These are phyloP conservation scores for Colletotrichum horii DNA, from an alignment of 2,329 filamentous ascomycete species.

Conservation along the genomic window DNA sequence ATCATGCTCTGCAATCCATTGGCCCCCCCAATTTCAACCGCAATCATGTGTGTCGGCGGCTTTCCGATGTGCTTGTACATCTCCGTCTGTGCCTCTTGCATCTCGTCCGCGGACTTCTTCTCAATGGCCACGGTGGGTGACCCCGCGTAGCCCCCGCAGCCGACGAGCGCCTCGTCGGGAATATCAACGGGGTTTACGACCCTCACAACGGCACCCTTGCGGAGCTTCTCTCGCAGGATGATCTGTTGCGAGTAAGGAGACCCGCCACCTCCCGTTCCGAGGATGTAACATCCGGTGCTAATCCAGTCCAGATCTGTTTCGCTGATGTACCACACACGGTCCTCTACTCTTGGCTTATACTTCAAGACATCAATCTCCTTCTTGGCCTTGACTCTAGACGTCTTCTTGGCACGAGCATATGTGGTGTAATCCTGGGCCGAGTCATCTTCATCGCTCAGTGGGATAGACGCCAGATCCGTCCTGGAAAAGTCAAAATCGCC, in stretches of 20 bases:
- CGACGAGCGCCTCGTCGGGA: slow-evolving; percentile 54
- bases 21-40: slow-evolving; percentile 68
- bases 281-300: slow-evolving; percentile 63
- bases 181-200: slow-evolving; percentile 58
- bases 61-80: slow-evolving; percentile 56
- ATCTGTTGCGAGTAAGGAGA: slow-evolving; percentile 58
- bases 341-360: slow-evolving; percentile 55
- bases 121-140: slow-evolving; percentile 67
- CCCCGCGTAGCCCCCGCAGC: slow-evolving; percentile 62
- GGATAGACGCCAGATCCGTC: slow-evolving; percentile 26
- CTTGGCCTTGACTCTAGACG: slow-evolving; percentile 14
- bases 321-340: slow-evolving; percentile 61
- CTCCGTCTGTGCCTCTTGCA: slow-evolving; percentile 54
- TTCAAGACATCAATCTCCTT: slow-evolving; percentile 36
- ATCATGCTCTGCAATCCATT: slow-evolving; percentile 67
- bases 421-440: neutral
- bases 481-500: slow-evolving; percentile 59
- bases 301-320: slow-evolving; percentile 65
- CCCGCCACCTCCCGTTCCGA: slow-evolving; percentile 66
- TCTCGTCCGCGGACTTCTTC: slow-evolving; percentile 62
- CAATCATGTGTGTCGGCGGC: slow-evolving; percentile 61
- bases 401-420: neutral
- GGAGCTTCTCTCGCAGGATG: slow-evolving; percentile 55
- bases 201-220: slow-evolving; percentile 52
- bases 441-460: neutral